Percentiles rank a stretch among this genome's conserved stretches.
Evolutionary conservation across 352 stramenopile genomes (phyloP).

Genomic region (Phytophthora pistaciae): DNA sequence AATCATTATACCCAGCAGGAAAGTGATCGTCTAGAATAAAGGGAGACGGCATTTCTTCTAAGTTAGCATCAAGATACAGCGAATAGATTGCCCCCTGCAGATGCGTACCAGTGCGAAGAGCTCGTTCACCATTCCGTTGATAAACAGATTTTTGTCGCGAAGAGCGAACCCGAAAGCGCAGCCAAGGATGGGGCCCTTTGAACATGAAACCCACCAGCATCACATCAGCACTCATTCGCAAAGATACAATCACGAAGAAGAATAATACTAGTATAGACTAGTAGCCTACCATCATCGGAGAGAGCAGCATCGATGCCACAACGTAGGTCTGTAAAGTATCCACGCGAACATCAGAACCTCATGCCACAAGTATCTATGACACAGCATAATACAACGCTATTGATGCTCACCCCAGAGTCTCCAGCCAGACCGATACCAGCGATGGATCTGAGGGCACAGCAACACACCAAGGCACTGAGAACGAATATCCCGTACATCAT

Average conservation of each 20-base stretch:
- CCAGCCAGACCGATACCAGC: constrained; percentile 83
- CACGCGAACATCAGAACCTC: constrained; percentile 9
- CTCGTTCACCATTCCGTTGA: constrained; percentile 87
- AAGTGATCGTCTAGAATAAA: constrained; percentile 64
- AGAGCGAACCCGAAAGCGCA: constrained; percentile 86
- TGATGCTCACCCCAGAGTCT: constrained; percentile 62
- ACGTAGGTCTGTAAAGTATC: constrained; percentile 69
- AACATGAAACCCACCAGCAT: constrained; percentile 2
- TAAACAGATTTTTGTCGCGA: constrained; percentile 82
- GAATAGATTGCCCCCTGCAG: not conserved
- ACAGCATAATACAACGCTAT: not conserved
- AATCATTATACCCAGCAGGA: constrained; percentile 85
- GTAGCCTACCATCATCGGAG: constrained; percentile 78
- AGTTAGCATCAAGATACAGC: not conserved
- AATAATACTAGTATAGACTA: not conserved
- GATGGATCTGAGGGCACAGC: constrained; percentile 55
- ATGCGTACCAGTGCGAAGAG: constrained; percentile 75
- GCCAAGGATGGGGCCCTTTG: constrained; percentile 81
- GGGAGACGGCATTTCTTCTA: not conserved
- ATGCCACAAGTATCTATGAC: not conserved
- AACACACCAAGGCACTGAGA: constrained; percentile 9
- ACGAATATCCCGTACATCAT: not conserved
- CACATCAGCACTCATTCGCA: not conserved
- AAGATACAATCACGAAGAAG: not conserved
- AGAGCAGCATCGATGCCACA: constrained; percentile 90